These are phyloP conservation scores for Xylaria sp. DNA, from an alignment of 2,329 filamentous ascomycete genomes.

Conservation along the genomic window DNA sequence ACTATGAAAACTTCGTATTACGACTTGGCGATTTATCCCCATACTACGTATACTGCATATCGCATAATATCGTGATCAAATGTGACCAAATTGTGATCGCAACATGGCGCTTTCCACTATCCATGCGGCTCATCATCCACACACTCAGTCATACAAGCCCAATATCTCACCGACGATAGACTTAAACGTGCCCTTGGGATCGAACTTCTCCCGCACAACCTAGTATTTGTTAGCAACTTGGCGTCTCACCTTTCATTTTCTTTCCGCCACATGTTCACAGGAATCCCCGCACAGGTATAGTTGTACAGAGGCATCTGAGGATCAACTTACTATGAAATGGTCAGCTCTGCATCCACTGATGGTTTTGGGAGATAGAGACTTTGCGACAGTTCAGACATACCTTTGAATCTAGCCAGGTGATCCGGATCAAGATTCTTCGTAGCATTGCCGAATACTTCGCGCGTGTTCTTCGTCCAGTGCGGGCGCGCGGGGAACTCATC, in stretches of 20 bases:
- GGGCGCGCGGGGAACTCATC: slow-evolving; percentile 63
- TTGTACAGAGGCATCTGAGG: not conserved
- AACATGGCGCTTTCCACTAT: not conserved
- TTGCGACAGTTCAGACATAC: slow-evolving; percentile 43
- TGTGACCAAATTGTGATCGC: not conserved
- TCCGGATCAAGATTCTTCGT: slow-evolving; percentile 60
- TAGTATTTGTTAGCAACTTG: slow-evolving; percentile 10
- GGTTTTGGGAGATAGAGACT: not conserved
- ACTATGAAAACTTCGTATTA: not conserved
- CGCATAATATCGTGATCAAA: not conserved
- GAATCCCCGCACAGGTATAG: not conserved
- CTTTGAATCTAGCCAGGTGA: slow-evolving; percentile 61
- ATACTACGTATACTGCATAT: not conserved
- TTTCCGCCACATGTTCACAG: not conserved
- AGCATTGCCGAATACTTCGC: slow-evolving; percentile 58
- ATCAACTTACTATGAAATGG: slow-evolving; percentile 19
- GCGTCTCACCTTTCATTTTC: not conserved
- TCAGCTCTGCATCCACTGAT: slow-evolving; percentile 13
- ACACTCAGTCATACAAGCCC: slow-evolving; percentile 54
- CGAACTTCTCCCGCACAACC: slow-evolving; percentile 56
- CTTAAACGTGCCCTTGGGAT: slow-evolving; percentile 60
- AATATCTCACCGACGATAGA: slow-evolving; percentile 62
- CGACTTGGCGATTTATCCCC: not conserved
- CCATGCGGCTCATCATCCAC: not conserved
- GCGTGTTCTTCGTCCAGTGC: slow-evolving; percentile 66